Evolutionary conservation across 2,329 filamentous ascomycete species (phyloP), one percentile per base, ranked within the genome.

Genomic region (Colletotrichum kahawae): DNA sequence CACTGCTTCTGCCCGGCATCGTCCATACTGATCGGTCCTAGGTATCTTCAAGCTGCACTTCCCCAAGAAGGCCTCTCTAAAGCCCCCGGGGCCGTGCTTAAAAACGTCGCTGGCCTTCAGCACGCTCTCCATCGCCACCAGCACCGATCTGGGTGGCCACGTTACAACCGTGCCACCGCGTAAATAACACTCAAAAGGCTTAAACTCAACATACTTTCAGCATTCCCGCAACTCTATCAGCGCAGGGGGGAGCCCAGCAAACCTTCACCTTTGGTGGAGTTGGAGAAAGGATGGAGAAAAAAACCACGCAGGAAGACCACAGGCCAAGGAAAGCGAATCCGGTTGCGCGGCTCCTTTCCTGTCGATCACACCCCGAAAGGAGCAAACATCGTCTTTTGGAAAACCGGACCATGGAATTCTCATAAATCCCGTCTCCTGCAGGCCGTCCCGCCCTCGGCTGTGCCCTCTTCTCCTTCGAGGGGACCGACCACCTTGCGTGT

Each of bases 161-260:
- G 27, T n/a, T n/a, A 21, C 33, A 16, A 64, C n/a, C 60, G 31
- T 64, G 34, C 54, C 34, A 33, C 18, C 43, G 9, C 12, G 57
- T 13, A 36, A 34, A 33, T n/a, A 14, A 60, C 14, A 7, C 27
- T 2, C 18, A 9, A 7, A 60, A 31, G 29, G 62, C 59, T 34
- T 65, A 21, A 65, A 31, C n/a, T 27, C 18, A 33, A 12, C 54
- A 73, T 5, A 67, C 43, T 73, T 64, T 68, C 36, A 21, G n/a
- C 36, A 13, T 57, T 75, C 64, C 57, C 73, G 73, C 64, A 75
- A 73, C 73, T 75, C 24, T 75, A 73, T 68, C 38, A 71, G 51
- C 38, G 27, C 60, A 70, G 62, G 54, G 43, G 57, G 57, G 57
- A 57, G 68, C 62, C 71, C 62, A 57, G 68, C 21, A 43, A 13